phyloP scores from a whole-genome alignment of 2,329 filamentous ascomycete species.

The Alternaria sp. region DNA sequence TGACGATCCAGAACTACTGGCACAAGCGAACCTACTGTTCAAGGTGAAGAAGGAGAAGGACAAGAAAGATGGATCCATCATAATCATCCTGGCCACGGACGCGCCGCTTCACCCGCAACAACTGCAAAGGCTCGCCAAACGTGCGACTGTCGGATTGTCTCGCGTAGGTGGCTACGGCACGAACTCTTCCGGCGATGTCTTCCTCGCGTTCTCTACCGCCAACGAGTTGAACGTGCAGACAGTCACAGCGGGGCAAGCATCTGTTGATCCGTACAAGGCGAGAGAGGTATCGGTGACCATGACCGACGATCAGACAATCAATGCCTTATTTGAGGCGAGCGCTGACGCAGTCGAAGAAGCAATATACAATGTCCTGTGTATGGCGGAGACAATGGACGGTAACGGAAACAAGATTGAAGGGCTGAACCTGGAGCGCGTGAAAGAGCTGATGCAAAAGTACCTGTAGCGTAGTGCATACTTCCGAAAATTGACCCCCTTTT shows the following conservation, averaged over 20 bases:
- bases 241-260: conserved; percentile 25
- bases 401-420: conserved; percentile 54
- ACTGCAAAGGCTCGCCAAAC: conserved; percentile 64
- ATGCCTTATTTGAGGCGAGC: conserved; percentile 66
- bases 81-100: conserved; percentile 67
- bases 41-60: conserved; percentile 49
- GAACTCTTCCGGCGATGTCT: conserved; percentile 70
- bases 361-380: conserved; percentile 69
- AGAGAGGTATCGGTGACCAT: conserved; percentile 56
- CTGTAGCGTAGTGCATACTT: conserved; percentile 15
- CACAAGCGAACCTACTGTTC: conserved; percentile 37
- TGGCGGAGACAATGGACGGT: conserved; percentile 65
- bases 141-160: conserved; percentile 66
- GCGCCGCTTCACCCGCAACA: conserved; percentile 65
- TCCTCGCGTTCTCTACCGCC: conserved; percentile 70
- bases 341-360: conserved; percentile 70
- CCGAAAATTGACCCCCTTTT: not conserved
- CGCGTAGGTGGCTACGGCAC: conserved; percentile 67
- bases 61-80: conserved; percentile 68
- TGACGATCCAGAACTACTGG: conserved; percentile 31
- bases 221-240: conserved; percentile 58
- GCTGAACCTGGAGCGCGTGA: conserved; percentile 43
- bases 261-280: conserved; percentile 44
- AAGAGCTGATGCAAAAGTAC: conserved; percentile 46
- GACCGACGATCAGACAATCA: conserved; percentile 65